Evolutionary conservation across 2,329 filamentous ascomycete genomes (phyloP).

Genomic region (Scopulariopsis brevicaulis): DNA sequence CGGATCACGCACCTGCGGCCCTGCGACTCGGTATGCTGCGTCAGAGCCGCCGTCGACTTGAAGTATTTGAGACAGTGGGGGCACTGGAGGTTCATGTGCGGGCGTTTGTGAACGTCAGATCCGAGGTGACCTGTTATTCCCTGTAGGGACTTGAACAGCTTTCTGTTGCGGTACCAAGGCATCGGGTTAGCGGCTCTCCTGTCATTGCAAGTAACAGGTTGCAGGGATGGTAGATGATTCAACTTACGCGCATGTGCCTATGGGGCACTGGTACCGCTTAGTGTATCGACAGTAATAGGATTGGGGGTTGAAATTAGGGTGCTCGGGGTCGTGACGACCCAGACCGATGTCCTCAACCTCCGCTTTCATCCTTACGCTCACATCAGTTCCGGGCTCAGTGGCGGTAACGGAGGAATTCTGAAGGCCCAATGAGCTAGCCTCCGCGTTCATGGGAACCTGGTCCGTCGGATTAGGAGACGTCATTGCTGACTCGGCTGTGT

Average conservation of each 20-base stretch:
- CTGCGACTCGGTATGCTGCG: conserved; percentile 35
- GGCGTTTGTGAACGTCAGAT: conserved; percentile 26
- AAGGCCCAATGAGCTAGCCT: background rate
- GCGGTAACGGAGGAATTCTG: background rate
- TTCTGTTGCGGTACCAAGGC: conserved; percentile 19
- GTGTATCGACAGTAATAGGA: conserved; percentile 31
- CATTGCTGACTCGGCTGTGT: background rate
- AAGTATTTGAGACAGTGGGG: conserved; percentile 31
- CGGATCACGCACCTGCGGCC: conserved; percentile 29
- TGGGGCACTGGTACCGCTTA: conserved; percentile 41
- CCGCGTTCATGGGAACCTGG: background rate
- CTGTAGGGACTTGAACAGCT: conserved; percentile 18
- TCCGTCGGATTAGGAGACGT: background rate
- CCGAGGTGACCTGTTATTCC: conserved; percentile 30
- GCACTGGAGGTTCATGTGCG: conserved; percentile 21
- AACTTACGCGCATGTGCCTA: conserved; percentile 36
- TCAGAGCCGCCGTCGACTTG: conserved; percentile 26
- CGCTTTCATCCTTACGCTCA: background rate
- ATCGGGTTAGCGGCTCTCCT: background rate
- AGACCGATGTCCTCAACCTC: conserved; percentile 1
- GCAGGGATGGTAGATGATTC: background rate
- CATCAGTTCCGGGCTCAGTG: background rate
- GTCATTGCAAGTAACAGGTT: background rate
- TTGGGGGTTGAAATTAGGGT: conserved; percentile 31
- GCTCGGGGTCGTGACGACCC: conserved; percentile 30